Evolutionary conservation across 1,284 basidiomycete genomes (phyloP).

Genomic region (Violaceomyces palustris): DNA sequence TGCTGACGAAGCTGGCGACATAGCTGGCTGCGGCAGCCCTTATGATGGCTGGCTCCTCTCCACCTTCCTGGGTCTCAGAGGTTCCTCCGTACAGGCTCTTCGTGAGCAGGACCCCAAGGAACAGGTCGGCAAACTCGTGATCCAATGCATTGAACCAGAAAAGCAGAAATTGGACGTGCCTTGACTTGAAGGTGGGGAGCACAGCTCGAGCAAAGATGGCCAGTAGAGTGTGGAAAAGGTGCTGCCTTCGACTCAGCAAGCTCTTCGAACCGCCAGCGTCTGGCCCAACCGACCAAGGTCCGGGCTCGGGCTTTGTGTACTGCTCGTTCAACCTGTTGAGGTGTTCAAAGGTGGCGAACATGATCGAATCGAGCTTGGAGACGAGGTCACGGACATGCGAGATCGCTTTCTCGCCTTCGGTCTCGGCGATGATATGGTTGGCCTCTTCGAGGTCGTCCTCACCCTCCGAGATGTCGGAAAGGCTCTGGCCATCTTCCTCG

Average conservation of each 20-base stretch:
- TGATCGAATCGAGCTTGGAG: conserved; percentile 81
- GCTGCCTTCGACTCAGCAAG: conserved; percentile 6
- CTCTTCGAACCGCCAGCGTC: too few relatives aligned
- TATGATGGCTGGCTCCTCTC: conserved; percentile 42
- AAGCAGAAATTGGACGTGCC: conserved; percentile 92
- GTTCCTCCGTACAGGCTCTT: conserved; percentile 68
- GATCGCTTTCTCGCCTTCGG: conserved; percentile 1
- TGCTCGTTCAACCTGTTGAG: conserved; percentile 58
- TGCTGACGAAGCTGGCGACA: conserved; percentile 77
- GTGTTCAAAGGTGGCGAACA: conserved; percentile 78
- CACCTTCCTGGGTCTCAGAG: not conserved
- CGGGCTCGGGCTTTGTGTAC: not conserved
- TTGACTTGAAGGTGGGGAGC: conserved; percentile 89
- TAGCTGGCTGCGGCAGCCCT: conserved; percentile 48
- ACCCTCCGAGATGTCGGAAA: conserved; percentile 60
- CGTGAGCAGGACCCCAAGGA: conserved; percentile 85
- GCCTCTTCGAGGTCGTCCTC: conserved; percentile 58
- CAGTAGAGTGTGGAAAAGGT: conserved; percentile 73
- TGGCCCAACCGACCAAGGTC: too few relatives aligned
- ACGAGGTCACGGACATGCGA: conserved; percentile 71
- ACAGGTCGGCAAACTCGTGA: conserved; percentile 81
- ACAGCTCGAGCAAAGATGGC: conserved; percentile 89
- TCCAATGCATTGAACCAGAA: conserved; percentile 93
- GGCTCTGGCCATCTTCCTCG: conserved; percentile 28
- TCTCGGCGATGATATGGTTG: conserved; percentile 10